A percentile compares a stretch with the other conserved stretches of the same genome.
Evolutionary conservation across 768 basidiomycete genomes (phyloP).

Genomic region (Sporobolomyces phaffii): DNA sequence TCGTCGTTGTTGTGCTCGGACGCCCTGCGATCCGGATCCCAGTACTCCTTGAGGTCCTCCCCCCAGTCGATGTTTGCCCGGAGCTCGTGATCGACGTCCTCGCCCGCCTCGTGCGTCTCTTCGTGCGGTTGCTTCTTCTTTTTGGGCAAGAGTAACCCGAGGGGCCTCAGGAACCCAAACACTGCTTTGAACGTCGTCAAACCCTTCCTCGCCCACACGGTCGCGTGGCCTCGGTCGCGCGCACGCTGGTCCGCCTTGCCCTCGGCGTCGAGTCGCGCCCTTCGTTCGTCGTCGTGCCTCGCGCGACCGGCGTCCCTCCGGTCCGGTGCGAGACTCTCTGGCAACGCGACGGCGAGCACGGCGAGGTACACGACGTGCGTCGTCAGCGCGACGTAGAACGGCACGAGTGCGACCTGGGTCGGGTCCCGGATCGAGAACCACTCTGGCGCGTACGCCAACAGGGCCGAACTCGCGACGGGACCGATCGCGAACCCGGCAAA

Average conservation of each 20-base stretch:
- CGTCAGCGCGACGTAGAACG: constrained; percentile 47
- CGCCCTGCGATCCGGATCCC: constrained; percentile 13
- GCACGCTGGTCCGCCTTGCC: neutral
- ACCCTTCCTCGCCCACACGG: neutral
- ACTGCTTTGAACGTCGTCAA: neutral
- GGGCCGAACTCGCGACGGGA: constrained; percentile 43
- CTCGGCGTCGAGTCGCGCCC: neutral
- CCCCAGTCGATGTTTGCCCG: constrained; percentile 21
- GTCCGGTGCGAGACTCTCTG: constrained; percentile 47
- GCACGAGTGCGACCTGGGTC: constrained; percentile 29
- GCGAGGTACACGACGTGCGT: constrained; percentile 42
- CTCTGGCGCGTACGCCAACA: neutral
- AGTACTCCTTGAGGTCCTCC: constrained; percentile 14
- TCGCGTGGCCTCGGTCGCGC: neutral
- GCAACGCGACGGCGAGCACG: constrained; percentile 44
- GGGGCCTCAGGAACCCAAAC: constrained; percentile 44
- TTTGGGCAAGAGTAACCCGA: constrained; percentile 43
- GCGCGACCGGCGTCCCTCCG: constrained; percentile 37
- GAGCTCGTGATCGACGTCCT: neutral
- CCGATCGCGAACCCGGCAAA: constrained; percentile 48
- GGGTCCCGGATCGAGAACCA: constrained; percentile 13
- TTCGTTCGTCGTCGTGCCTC: constrained; percentile 5
- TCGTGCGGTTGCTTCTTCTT: neutral
- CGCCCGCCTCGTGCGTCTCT: no score
- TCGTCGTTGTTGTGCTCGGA: constrained; percentile 25